A percentile compares a stretch with the other conserved stretches of the same genome.
These are phyloP conservation scores for Dendrobium huoshanense DNA, from an alignment of 106 monocot genomes.

Conservation along the genomic window DNA sequence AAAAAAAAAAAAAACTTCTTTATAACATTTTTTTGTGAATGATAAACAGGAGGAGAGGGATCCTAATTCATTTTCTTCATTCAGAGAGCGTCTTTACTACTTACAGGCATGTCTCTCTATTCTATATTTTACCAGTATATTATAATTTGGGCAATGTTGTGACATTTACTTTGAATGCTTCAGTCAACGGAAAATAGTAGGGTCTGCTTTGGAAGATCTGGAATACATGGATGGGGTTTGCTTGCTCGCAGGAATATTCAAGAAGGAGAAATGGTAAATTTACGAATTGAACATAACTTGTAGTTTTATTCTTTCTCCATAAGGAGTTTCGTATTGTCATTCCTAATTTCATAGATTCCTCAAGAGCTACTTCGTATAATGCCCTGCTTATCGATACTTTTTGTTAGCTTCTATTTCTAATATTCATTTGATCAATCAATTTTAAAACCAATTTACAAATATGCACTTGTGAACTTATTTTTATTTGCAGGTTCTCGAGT, in stretches of 20 bases:
- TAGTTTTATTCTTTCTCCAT: neutral
- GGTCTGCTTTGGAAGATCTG: conserved; percentile 92
- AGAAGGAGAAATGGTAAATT: conserved; percentile 95
- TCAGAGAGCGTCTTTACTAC: conserved; percentile 66
- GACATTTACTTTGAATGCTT: conserved; percentile 5
- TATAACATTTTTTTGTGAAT: conserved; percentile 1
- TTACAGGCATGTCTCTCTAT: conserved; percentile 44
- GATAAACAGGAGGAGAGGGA: conserved; percentile 49
- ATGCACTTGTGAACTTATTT: neutral
- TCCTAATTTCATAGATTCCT: neutral
- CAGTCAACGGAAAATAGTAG: conserved; percentile 78
- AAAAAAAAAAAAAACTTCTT: neutral
- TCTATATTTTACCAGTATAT: neutral
- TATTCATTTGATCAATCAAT: neutral
- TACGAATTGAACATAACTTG: neutral
- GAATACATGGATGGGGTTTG: conserved; percentile 99
- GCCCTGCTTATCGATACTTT: neutral
- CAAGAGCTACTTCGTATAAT: neutral
- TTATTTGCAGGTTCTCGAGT: conserved; percentile 70
- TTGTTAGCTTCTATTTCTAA: neutral
- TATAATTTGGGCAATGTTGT: neutral
- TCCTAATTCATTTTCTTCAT: conserved; percentile 57
- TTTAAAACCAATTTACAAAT: neutral
- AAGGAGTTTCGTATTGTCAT: neutral
- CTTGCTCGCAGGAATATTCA: conserved; percentile 87